A percentile compares a stretch with the other conserved stretches of the same genome.
Evolutionary conservation across 2,329 filamentous ascomycete genomes (phyloP).

Genomic region (Fusarium siculi): DNA sequence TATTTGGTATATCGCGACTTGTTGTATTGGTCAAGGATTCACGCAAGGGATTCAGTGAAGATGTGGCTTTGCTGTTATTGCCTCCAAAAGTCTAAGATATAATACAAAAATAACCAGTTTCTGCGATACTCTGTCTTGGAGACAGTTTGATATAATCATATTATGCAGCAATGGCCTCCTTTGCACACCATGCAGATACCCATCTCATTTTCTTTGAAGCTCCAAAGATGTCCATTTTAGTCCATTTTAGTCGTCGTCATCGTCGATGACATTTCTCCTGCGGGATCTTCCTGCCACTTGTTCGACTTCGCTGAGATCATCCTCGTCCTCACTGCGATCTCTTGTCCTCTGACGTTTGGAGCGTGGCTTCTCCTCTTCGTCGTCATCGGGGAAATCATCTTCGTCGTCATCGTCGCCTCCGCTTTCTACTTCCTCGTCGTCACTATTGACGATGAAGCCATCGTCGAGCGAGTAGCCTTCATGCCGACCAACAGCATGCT

Average conservation of each 20-base stretch:
- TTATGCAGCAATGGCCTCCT: constrained; percentile 26
- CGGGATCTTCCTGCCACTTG: constrained; percentile 59
- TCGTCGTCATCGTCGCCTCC: constrained; percentile 74
- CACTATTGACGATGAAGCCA: constrained; percentile 80
- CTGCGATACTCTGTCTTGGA: background rate
- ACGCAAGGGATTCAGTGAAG: background rate
- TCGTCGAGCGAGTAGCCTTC: constrained; percentile 85
- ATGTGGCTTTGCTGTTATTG: background rate
- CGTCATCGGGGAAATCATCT: constrained; percentile 65
- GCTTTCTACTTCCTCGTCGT: constrained; percentile 74
- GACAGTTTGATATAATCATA: constrained; percentile 8
- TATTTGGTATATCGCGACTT: background rate
- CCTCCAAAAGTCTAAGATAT: constrained; percentile 1
- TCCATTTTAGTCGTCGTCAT: constrained; percentile 64
- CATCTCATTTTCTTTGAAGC: background rate
- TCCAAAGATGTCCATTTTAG: constrained; percentile 41
- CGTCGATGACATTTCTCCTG: constrained; percentile 67
- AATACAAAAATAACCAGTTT: background rate
- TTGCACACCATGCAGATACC: constrained; percentile 2
- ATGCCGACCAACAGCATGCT: constrained; percentile 68
- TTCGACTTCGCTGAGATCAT: constrained; percentile 67
- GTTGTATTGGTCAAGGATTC: background rate
- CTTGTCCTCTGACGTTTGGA: constrained; percentile 64
- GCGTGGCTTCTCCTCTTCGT: constrained; percentile 58
- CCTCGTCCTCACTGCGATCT: constrained; percentile 57